These are phyloP conservation scores for Entrophospora sp. DNA, from an alignment of 192 early-diverging fungal genomes.

Conservation along the genomic window DNA sequence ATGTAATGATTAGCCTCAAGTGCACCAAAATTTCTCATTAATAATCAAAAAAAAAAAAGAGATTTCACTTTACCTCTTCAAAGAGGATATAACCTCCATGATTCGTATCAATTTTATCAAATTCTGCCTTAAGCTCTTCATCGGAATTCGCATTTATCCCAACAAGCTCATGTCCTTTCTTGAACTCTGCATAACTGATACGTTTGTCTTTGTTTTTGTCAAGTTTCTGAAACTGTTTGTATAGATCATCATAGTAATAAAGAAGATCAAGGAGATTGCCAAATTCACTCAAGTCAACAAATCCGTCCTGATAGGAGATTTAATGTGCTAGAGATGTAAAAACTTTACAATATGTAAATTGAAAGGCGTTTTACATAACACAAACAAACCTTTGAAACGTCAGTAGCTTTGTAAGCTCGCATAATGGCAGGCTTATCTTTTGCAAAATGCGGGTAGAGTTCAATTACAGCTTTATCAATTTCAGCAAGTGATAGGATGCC, in stretches of 20 bases:
- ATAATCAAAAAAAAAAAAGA: not conserved
- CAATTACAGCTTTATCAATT: slow-evolving; percentile 9
- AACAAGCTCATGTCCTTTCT: slow-evolving; percentile 6
- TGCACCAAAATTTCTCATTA: not conserved
- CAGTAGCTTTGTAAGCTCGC: slow-evolving; percentile 18
- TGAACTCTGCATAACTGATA: slow-evolving; percentile 8
- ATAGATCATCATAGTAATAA: slow-evolving; percentile 3
- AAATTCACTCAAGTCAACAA: slow-evolving; percentile 5
- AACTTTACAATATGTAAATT: not conserved
- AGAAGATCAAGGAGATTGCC: slow-evolving; percentile 1
- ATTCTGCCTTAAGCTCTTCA: not conserved
- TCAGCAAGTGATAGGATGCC: slow-evolving; percentile 11
- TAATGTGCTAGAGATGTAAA: not conserved
- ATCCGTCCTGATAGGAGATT: slow-evolving; percentile 4
- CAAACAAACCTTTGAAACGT: slow-evolving; percentile 7
- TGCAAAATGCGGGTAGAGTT: slow-evolving; percentile 5
- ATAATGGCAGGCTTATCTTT: slow-evolving; percentile 11
- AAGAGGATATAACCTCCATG: slow-evolving; percentile 15
- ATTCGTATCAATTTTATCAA: slow-evolving; percentile 7
- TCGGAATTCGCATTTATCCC: not conserved
- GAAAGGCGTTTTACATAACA: not conserved
- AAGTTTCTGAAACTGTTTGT: not conserved
- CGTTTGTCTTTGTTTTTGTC: slow-evolving; percentile 13
- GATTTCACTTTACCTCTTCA: slow-evolving; percentile 10
- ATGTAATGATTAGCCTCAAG: not conserved